Conservation (phyloP, 2,329 filamentous ascomycete genomes). For the Cyanodermella asteris region DNA sequence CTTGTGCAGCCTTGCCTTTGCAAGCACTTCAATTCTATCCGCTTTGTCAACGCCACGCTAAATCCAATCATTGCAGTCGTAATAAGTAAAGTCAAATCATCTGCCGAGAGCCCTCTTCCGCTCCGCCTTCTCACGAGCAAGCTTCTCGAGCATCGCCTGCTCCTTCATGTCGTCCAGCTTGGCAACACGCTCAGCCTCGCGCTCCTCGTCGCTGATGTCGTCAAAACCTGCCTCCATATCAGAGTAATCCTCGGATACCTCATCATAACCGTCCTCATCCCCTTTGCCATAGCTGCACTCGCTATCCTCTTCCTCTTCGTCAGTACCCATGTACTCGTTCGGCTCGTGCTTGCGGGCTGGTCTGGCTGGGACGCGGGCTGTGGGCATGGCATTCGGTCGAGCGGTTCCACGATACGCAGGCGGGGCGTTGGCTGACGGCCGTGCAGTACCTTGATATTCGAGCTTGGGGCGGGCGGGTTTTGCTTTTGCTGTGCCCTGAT, state of each 20-base stretch:
- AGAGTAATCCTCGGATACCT: slow-evolving; percentile 18
- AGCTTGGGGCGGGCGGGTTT: slow-evolving; percentile 5
- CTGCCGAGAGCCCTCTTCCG: slow-evolving; percentile 20
- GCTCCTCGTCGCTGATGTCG: slow-evolving; percentile 25
- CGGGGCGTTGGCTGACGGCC: slow-evolving; percentile 17
- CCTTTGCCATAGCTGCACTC: slow-evolving; percentile 21
- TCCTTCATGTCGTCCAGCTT: slow-evolving; percentile 25
- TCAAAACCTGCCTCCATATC: slow-evolving; percentile 28
- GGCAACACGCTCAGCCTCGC: slow-evolving; percentile 17
- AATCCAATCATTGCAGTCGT: too few species aligned
- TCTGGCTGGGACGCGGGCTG: slow-evolving; percentile 16
- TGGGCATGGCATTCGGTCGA: slow-evolving; percentile 4
- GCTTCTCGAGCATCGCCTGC: slow-evolving; percentile 20
- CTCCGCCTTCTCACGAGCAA: slow-evolving; percentile 25
- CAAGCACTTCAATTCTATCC: too few species aligned
- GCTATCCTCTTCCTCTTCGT: slow-evolving; percentile 18
- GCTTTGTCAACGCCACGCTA: too few species aligned
- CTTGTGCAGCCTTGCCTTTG: too few species aligned
- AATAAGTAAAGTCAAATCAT: too few species aligned
- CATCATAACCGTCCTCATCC: slow-evolving; percentile 19
- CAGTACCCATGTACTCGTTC: slow-evolving; percentile 12
- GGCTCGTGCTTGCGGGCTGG: slow-evolving; percentile 9
- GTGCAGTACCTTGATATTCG: slow-evolving; percentile 12
- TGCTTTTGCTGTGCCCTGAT: slow-evolving; percentile 2
- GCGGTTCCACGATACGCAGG: slow-evolving; percentile 20